A percentile compares a stretch with the other conserved stretches of the same genome.
Conservation (phyloP, 1,284 basidiomycete species). For the Tylopilus sp. region DNA sequence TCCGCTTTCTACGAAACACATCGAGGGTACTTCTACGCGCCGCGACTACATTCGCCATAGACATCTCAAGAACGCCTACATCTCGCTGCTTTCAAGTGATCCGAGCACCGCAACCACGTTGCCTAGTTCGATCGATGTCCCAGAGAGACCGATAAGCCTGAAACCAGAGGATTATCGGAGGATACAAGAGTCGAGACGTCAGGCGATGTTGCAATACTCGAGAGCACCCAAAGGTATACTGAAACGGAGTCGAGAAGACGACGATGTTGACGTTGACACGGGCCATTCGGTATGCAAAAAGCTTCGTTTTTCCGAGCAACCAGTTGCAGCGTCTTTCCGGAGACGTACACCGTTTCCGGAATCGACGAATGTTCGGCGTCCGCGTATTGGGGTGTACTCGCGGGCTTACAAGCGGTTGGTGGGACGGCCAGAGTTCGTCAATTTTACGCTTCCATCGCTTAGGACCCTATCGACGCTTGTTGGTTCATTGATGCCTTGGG, state of each 20-base stretch:
- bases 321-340: not conserved
- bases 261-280: constrained; percentile 5
- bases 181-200: constrained; percentile 29
- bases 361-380: constrained; percentile 11
- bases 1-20: constrained; percentile 20
- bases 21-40: constrained; percentile 26
- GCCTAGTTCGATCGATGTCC: constrained; percentile 23
- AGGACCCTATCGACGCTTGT: constrained; percentile 28
- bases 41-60: constrained; percentile 29
- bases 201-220: constrained; percentile 29
- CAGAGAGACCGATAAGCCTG: constrained; percentile 19
- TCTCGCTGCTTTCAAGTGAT: constrained; percentile 23
- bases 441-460: constrained; percentile 32
- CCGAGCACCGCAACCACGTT: constrained; percentile 15
- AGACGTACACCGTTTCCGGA: constrained; percentile 18
- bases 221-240: constrained; percentile 28
- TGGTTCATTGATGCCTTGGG: constrained; percentile 32
- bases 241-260: constrained; percentile 28
- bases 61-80: constrained; percentile 29
- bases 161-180: constrained; percentile 22
- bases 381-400: constrained; percentile 13
- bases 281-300: constrained; percentile 18
- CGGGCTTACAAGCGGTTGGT: constrained; percentile 17
- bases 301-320: constrained; percentile 24
- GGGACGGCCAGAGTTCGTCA: constrained; percentile 20